Evolutionary conservation across 768 basidiomycete genomes (phyloP).

Genomic region (Psilocybe cyanescens): DNA sequence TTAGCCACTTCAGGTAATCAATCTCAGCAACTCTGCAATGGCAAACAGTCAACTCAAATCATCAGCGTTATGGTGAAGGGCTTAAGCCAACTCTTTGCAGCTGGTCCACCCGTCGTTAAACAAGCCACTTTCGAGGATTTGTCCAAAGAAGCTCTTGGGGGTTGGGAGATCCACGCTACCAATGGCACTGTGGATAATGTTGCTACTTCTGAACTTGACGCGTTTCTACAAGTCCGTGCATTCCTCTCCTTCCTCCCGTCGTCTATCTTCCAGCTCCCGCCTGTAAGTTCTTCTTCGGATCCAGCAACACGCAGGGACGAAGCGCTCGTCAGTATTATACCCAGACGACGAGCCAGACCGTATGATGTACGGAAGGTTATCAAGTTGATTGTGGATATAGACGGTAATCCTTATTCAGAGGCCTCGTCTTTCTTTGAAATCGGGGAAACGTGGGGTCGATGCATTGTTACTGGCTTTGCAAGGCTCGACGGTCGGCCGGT

Average conservation of each 20-base stretch:
- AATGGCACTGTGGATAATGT: slow-evolving; percentile 42
- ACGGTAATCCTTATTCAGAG: slow-evolving; percentile 19
- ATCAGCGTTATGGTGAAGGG: slow-evolving; percentile 44
- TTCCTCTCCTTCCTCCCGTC: slow-evolving; percentile 46
- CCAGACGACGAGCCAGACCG: slow-evolving; percentile 35
- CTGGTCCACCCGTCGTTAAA: slow-evolving; percentile 39
- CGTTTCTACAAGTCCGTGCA: slow-evolving; percentile 35
- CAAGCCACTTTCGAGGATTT: slow-evolving; percentile 40
- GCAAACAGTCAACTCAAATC: neutral
- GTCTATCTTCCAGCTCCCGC: slow-evolving; percentile 39
- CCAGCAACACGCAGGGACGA: slow-evolving; percentile 34
- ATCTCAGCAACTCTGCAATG: neutral
- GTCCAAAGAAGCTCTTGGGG: slow-evolving; percentile 38
- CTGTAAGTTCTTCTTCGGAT: slow-evolving; percentile 28
- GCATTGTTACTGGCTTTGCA: slow-evolving; percentile 42
- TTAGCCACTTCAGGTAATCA: slow-evolving; percentile 40
- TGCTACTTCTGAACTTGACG: slow-evolving; percentile 38
- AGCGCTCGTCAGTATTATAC: slow-evolving; percentile 38
- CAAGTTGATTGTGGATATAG: slow-evolving; percentile 34
- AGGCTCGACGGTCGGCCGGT: slow-evolving; percentile 37
- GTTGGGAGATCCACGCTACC: slow-evolving; percentile 39
- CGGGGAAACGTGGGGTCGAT: slow-evolving; percentile 39
- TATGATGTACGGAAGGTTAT: slow-evolving; percentile 41
- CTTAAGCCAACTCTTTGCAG: slow-evolving; percentile 38
- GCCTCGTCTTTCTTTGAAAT: slow-evolving; percentile 39